Evolutionary conservation across 495 filamentous ascomycete genomes (phyloP).

Genomic region (Cercophora sp.): DNA sequence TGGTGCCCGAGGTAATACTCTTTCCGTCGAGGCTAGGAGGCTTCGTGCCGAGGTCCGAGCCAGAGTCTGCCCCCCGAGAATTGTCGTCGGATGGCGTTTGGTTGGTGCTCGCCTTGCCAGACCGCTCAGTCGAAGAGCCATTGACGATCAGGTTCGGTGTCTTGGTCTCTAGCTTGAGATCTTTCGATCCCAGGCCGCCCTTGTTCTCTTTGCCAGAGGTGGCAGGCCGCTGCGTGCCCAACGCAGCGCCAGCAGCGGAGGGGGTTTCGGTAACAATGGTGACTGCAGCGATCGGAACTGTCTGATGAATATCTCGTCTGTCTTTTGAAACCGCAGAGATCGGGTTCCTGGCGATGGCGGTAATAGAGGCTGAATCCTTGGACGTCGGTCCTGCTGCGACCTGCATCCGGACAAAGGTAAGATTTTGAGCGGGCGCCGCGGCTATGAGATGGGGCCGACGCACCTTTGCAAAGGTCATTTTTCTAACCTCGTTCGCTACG

Average conservation of each 20-base stretch:
- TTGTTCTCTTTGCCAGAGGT: slow-evolving; percentile 25
- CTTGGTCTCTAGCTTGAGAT: slow-evolving; percentile 31
- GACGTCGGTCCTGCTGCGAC: slow-evolving; percentile 51
- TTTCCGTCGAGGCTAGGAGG: slow-evolving; percentile 86
- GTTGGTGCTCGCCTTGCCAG: slow-evolving; percentile 32
- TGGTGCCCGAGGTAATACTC: slow-evolving; percentile 84
- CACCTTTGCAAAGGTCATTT: slow-evolving; percentile 58
- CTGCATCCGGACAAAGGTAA: slow-evolving; percentile 16
- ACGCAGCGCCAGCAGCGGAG: not conserved
- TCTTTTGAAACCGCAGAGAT: slow-evolving; percentile 8
- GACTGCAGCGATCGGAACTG: slow-evolving; percentile 2
- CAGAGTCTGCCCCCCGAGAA: slow-evolving; percentile 57
- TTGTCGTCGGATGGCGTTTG: slow-evolving; percentile 45
- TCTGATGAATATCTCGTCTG: slow-evolving; percentile 3
- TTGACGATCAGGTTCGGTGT: slow-evolving; percentile 49
- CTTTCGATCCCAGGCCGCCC: slow-evolving; percentile 34
- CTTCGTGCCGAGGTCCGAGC: slow-evolving; percentile 72
- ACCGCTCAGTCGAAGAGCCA: slow-evolving; percentile 37
- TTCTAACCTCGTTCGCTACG: slow-evolving; percentile 45
- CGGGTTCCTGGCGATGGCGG: slow-evolving; percentile 25
- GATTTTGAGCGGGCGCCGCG: not conserved
- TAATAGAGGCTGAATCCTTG: slow-evolving; percentile 38
- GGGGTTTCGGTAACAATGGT: slow-evolving; percentile 13
- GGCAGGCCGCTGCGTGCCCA: too few species aligned
- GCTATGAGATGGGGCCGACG: slow-evolving; percentile 10